Evolutionary conservation across 495 filamentous ascomycete species (phyloP).

Genomic region (Penicillium chermesinum): DNA sequence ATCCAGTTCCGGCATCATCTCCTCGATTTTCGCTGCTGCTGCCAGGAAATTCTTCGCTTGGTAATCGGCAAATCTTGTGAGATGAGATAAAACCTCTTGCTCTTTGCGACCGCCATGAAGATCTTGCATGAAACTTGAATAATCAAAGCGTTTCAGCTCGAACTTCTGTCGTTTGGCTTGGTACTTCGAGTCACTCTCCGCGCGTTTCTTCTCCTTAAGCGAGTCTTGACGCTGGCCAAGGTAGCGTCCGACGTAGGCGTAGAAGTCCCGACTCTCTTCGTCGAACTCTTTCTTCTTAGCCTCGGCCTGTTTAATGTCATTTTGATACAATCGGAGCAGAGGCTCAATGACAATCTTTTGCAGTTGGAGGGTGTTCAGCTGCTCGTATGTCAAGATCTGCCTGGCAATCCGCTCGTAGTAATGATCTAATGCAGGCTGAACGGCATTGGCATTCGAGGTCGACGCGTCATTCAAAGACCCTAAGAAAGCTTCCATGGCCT

Average conservation of each 20-base stretch:
- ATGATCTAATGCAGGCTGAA: slow-evolving; percentile 91
- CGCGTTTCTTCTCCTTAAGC: slow-evolving; percentile 92
- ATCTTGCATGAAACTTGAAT: slow-evolving; percentile 99
- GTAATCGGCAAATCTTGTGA: slow-evolving; percentile 90
- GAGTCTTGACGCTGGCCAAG: slow-evolving; percentile 93
- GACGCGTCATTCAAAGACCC: slow-evolving; percentile 85
- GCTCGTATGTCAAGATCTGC: slow-evolving; percentile 84
- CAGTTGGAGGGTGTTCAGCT: slow-evolving; percentile 74
- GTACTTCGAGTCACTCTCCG: slow-evolving; percentile 93
- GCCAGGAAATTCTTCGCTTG: slow-evolving; percentile 79
- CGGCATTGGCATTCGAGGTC: slow-evolving; percentile 86
- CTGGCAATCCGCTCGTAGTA: slow-evolving; percentile 96
- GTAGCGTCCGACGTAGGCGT: slow-evolving; percentile 89
- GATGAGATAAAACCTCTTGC: slow-evolving; percentile 90
- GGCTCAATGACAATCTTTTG: slow-evolving; percentile 94
- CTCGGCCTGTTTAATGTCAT: slow-evolving; percentile 97
- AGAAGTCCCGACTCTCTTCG: slow-evolving; percentile 96
- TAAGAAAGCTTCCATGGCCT: slow-evolving; percentile 75
- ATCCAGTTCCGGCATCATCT: slow-evolving; percentile 83
- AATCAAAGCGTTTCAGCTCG: slow-evolving; percentile 96
- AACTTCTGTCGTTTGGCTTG: slow-evolving; percentile 90
- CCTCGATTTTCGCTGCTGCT: slow-evolving; percentile 81
- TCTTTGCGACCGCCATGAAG: slow-evolving; percentile 96
- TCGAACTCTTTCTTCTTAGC: slow-evolving; percentile 97
- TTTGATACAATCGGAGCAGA: slow-evolving; percentile 81